Conservation (phyloP, 805 yeast genomes). For the Lipomyces yamadae region DNA sequence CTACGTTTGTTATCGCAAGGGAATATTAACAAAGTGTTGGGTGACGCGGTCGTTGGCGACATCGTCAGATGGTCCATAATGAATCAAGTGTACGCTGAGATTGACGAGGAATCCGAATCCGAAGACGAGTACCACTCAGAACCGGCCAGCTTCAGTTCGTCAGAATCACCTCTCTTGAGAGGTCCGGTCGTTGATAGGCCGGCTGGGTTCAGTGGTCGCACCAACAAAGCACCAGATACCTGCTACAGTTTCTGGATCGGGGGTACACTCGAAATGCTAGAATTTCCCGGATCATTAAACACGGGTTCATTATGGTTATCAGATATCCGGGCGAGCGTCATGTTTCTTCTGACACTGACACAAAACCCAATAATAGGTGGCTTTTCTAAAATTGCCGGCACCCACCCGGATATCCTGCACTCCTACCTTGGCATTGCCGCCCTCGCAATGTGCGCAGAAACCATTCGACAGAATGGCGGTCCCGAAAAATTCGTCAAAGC, state of each 20-base stretch:
- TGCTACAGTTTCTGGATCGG: constrained; percentile 98
- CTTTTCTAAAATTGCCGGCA: constrained; percentile 34
- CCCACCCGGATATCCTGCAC: constrained; percentile 38
- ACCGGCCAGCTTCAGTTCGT: neutral
- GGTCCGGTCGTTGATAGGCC: neutral
- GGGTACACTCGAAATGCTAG: constrained; percentile 35
- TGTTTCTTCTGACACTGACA: constrained; percentile 26
- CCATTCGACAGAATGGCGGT: neutral
- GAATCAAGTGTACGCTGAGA: constrained; percentile 19
- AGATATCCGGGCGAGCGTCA: constrained; percentile 9
- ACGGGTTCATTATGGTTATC: constrained; percentile 12
- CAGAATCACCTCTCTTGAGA: neutral
- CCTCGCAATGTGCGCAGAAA: constrained; percentile 26
- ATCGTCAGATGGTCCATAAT: constrained; percentile 30
- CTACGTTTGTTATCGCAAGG: constrained; percentile 50
- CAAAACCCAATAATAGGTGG: constrained; percentile 36
- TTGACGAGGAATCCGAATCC: neutral
- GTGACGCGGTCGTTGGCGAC: neutral
- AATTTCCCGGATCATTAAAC: neutral
- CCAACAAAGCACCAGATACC: constrained; percentile 95
- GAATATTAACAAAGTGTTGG: constrained; percentile 1
- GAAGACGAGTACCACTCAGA: constrained; percentile 12
- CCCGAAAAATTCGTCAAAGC: neutral
- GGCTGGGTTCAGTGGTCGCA: constrained; percentile 73
- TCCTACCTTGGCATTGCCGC: constrained; percentile 37